Base-by-base conservation (phyloP, 176 grass and related monocot species). In the Musa troglodytarum region DNA sequence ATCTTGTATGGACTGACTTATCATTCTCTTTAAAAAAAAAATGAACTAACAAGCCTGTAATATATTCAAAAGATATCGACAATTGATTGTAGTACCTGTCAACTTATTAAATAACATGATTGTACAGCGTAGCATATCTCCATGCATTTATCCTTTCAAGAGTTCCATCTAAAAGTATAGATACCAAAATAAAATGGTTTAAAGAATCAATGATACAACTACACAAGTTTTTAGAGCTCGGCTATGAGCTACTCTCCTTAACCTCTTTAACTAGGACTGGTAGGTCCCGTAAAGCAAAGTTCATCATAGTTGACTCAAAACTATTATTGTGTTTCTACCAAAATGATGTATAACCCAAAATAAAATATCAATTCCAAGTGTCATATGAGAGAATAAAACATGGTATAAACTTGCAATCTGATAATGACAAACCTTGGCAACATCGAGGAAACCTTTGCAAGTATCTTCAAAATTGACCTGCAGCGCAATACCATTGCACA, bases 401-500 rank as follows among this genome's bases (percentile, higher is more conserved):
- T 12, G 11, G 4, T 51, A 54, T 19, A 11, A 51, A 62, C 19
- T 54, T 58, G 21, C 20, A 65, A 29, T n/a, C 29, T 15, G 12
- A 62, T 51, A 53, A 22, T 82, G 62, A 81, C 86, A 85, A 81
- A 99, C 96, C 96, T 99, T 99, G 81, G 96, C 91, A 86, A 99
- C 92, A 53, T 99, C 96, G 69, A 95, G 87, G 85, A 99, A 99
- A 49, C 96, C 96, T 95, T 99, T 99, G 86, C 96, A 99, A 20
- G 96, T 99, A 68, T 95, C 96, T 81, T 99, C 96, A 80, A 99
- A 99, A 87, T 99, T 99, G 81, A 99, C 96, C 96, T 99, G 85
- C 55, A 89, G 85, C 63, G 73, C 80, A 17, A 52, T 64, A 21
- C 77, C 82, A 70, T 50, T 50, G 2, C 11, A 11, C 20, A 29